These are phyloP conservation scores for Calcarisporium arbuscula DNA, from an alignment of 2,329 filamentous ascomycete genomes.

Conservation along the genomic window DNA sequence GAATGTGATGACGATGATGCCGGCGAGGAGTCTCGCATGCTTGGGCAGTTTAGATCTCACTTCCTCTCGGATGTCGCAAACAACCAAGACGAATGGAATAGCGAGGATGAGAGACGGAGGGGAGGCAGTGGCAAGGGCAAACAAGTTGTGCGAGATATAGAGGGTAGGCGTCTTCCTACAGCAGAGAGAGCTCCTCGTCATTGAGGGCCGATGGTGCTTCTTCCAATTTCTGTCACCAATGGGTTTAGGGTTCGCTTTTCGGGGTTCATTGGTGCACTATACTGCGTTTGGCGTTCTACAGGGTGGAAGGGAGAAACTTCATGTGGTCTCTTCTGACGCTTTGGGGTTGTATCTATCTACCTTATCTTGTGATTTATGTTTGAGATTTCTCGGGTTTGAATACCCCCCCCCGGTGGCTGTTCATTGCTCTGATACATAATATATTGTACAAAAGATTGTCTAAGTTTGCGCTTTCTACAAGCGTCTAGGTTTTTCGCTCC, in stretches of 20 bases:
- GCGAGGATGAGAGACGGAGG: slow-evolving; percentile 36
- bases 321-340: too few relatives aligned
- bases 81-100: slow-evolving; percentile 32
- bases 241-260: neutral
- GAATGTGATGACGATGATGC: slow-evolving; percentile 43
- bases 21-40: slow-evolving; percentile 54
- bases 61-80: slow-evolving; percentile 21
- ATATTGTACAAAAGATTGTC: too few relatives aligned
- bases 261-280: slow-evolving; percentile 7
- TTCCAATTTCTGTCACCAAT: neutral
- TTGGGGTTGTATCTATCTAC: too few relatives aligned
- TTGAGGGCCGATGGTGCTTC: slow-evolving; percentile 9
- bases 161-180: slow-evolving; percentile 44
- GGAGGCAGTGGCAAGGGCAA: slow-evolving; percentile 38
- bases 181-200: slow-evolving; percentile 43
- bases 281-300: slow-evolving; percentile 2
- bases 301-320: too few relatives aligned
- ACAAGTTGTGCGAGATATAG: slow-evolving; percentile 39
- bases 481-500: slow-evolving; percentile 78
- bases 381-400: too few relatives aligned
- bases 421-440: too few relatives aligned
- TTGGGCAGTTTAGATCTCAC: slow-evolving; percentile 33
- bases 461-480: slow-evolving; percentile 47
- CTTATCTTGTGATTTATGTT: slow-evolving; percentile 11
- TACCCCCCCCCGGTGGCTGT: too few relatives aligned